These are phyloP conservation scores for Teratosphaeria nubilosa DNA, from an alignment of 2,329 filamentous ascomycete species.

Conservation along the genomic window DNA sequence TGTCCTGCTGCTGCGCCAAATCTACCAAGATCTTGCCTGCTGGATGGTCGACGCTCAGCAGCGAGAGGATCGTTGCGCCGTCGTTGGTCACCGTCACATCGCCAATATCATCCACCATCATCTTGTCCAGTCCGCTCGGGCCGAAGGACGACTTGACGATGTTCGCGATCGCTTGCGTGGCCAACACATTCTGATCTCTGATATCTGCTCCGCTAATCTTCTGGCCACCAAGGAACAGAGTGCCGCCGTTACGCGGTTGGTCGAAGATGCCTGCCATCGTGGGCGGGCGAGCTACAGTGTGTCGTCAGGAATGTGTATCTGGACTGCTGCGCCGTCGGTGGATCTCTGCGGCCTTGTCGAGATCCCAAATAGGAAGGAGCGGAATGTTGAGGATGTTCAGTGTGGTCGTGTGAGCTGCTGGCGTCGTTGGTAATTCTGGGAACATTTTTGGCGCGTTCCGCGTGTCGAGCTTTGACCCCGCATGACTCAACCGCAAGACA, in stretches of 20 bases:
- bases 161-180: constrained; percentile 95
- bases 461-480: background rate
- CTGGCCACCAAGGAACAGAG: constrained; percentile 89
- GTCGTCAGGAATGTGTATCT: background rate
- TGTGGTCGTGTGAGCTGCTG: background rate
- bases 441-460: background rate
- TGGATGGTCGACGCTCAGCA: constrained; percentile 95
- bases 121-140: constrained; percentile 94
- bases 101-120: constrained; percentile 99
- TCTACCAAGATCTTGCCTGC: constrained; percentile 98
- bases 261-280: constrained; percentile 92
- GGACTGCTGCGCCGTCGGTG: background rate
- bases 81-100: constrained; percentile 99
- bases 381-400: background rate
- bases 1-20: constrained; percentile 95
- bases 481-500: background rate
- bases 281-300: constrained; percentile 2
- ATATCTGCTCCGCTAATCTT: constrained; percentile 97
- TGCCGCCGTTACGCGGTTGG: constrained; percentile 82
- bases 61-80: constrained; percentile 87
- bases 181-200: constrained; percentile 92
- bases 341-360: background rate
- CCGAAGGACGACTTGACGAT: constrained; percentile 98
- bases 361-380: background rate
- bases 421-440: background rate